Percentiles rank a stretch among this genome's conserved stretches.
These are phyloP conservation scores for Lichtheimia ramosa DNA, from an alignment of 371 early-diverging fungal species.

Conservation along the genomic window DNA sequence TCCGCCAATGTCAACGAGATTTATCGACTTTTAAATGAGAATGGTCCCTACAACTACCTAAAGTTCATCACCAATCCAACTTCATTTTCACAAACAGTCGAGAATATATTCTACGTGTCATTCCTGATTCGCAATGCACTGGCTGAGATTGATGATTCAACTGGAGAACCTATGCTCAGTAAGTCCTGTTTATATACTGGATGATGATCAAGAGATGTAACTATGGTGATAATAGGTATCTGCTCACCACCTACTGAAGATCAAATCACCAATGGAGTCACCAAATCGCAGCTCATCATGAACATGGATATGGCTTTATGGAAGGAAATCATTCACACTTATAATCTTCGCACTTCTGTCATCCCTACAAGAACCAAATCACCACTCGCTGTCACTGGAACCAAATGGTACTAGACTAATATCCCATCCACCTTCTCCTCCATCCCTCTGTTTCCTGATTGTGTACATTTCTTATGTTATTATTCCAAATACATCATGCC, in stretches of 20 bases:
- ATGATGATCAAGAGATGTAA: too few species aligned
- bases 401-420: constrained; percentile 39
- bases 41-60: constrained; percentile 74
- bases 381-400: constrained; percentile 22
- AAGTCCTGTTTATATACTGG: not conserved
- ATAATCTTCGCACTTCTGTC: constrained; percentile 55
- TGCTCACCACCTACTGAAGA: constrained; percentile 63
- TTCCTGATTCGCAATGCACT: constrained; percentile 87
- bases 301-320: constrained; percentile 73
- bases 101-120: constrained; percentile 93
- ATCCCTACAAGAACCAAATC: constrained; percentile 60
- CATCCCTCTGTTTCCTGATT: not conserved
- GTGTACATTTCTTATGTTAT: constrained; percentile 1
- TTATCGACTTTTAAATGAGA: constrained; percentile 54
- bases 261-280: constrained; percentile 60
- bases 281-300: constrained; percentile 85
- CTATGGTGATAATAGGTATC: constrained; percentile 24
- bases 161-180: constrained; percentile 69
- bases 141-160: constrained; percentile 70
- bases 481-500: not conserved
- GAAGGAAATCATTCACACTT: constrained; percentile 70
- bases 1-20: constrained; percentile 77
- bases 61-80: constrained; percentile 88
- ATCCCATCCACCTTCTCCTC: not conserved
- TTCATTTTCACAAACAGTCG: constrained; percentile 91